phyloP scores from a whole-genome alignment of 495 filamentous ascomycete genomes.

The Talaromyces ruber region DNA sequence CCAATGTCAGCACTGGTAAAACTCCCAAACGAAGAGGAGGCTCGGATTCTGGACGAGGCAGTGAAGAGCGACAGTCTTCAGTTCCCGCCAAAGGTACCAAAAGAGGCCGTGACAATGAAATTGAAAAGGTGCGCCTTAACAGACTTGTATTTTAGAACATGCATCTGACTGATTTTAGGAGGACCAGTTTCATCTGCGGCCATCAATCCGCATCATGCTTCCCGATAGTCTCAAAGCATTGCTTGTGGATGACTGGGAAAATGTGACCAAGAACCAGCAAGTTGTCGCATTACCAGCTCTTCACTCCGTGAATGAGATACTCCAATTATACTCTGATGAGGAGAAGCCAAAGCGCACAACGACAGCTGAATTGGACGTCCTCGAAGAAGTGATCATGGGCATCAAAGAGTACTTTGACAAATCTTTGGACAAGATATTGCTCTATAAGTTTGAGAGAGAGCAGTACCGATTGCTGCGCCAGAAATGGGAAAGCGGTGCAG shows the following conservation, averaged over 20 bases:
- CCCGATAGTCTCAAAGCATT: slow-evolving; percentile 83
- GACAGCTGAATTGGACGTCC: slow-evolving; percentile 65
- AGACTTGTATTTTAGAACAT: neutral
- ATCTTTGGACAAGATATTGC: slow-evolving; percentile 72
- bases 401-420: slow-evolving; percentile 88
- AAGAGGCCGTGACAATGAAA: slow-evolving; percentile 68
- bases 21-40: slow-evolving; percentile 53
- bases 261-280: slow-evolving; percentile 87
- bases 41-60: slow-evolving; percentile 75
- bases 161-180: slow-evolving; percentile 47
- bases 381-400: slow-evolving; percentile 80
- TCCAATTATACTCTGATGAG: slow-evolving; percentile 66
- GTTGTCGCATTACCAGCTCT: slow-evolving; percentile 76
- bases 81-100: slow-evolving; percentile 60
- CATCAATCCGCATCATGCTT: slow-evolving; percentile 68
- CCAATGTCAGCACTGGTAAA: slow-evolving; percentile 23
- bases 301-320: slow-evolving; percentile 63
- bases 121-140: slow-evolving; percentile 64
- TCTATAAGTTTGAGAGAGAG: slow-evolving; percentile 84
- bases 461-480: slow-evolving; percentile 71
- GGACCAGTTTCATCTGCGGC: slow-evolving; percentile 69
- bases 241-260: slow-evolving; percentile 98
- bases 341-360: slow-evolving; percentile 57
- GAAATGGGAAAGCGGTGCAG: slow-evolving; percentile 45
- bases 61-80: slow-evolving; percentile 73